phyloP scores from a whole-genome alignment of 768 basidiomycete species.

The Auricularia auricula-judae region DNA sequence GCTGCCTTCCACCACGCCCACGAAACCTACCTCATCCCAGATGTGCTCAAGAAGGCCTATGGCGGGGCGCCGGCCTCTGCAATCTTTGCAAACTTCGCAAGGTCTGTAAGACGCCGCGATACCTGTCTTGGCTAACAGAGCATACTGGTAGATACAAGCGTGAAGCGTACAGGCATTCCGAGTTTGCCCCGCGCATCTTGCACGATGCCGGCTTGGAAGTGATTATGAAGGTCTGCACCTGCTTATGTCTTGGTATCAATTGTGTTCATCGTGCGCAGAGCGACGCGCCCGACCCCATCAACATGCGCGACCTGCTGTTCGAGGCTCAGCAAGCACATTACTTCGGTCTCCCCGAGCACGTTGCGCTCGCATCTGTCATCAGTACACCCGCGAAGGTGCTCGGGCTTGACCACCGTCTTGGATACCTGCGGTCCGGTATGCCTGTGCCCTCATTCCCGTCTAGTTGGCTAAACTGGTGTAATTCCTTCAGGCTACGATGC shows the following conservation, averaged over 20 bases:
- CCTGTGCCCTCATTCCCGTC: too few species aligned
- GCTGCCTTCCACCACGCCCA: conserved; percentile 72
- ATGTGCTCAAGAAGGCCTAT: conserved; percentile 59
- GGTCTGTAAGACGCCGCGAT: background rate
- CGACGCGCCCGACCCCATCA: conserved; percentile 40
- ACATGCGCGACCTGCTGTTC: conserved; percentile 66
- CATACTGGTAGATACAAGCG: conserved; percentile 17
- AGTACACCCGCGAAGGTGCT: conserved; percentile 58
- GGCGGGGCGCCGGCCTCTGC: conserved; percentile 49
- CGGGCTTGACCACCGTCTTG: conserved; percentile 74
- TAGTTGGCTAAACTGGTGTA: too few species aligned
- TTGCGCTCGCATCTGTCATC: conserved; percentile 66
- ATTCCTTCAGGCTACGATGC: conserved; percentile 54
- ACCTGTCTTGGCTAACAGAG: background rate
- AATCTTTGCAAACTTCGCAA: conserved; percentile 40
- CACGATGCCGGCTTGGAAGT: conserved; percentile 23
- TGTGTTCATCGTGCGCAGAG: background rate
- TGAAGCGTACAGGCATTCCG: conserved; percentile 27
- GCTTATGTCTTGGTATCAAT: conserved; percentile 35
- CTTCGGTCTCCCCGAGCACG: conserved; percentile 60
- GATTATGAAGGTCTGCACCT: conserved; percentile 17
- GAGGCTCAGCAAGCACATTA: conserved; percentile 81
- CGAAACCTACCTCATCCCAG: conserved; percentile 73
- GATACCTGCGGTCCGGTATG: conserved; percentile 54
- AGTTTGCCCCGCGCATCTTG: conserved; percentile 28